These are phyloP conservation scores for Carex scoparia DNA, from an alignment of 176 grass and related monocot species.

Conservation along the genomic window DNA sequence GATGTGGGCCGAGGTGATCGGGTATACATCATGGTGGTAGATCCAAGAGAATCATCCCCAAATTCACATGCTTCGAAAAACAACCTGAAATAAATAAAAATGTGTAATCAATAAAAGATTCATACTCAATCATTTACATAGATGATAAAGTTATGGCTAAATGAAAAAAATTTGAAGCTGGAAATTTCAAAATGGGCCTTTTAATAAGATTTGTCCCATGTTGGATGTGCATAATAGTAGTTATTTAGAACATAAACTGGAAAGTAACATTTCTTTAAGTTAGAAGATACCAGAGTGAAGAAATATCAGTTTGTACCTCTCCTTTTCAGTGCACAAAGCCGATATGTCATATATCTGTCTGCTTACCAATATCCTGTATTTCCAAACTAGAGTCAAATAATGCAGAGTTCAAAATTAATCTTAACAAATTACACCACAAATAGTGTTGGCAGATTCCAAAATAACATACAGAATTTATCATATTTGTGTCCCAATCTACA, in stretches of 20 bases:
- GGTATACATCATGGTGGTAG: slow-evolving; percentile 96
- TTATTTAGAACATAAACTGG: neutral
- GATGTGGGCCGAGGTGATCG: slow-evolving; percentile 12
- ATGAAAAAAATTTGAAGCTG: neutral
- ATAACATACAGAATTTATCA: neutral
- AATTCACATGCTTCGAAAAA: slow-evolving; percentile 88
- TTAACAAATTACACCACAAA: neutral
- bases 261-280: neutral
- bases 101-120: neutral
- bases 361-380: slow-evolving; percentile 56
- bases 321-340: slow-evolving; percentile 67
- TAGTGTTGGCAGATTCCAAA: neutral
- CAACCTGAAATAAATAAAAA: slow-evolving; percentile 35
- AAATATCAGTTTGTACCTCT: slow-evolving; percentile 43
- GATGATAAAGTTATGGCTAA: neutral
- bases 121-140: neutral
- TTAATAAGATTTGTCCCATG: neutral
- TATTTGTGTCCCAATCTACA: neutral
- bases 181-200: neutral
- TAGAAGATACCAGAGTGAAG: neutral
- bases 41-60: slow-evolving; percentile 62
- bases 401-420: neutral
- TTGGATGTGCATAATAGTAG: neutral
- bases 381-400: slow-evolving; percentile 13
- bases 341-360: slow-evolving; percentile 94